A percentile compares a stretch with the other conserved stretches of the same genome.
Conservation (phyloP, 805 yeast species). For the Millerago galiae region DNA sequence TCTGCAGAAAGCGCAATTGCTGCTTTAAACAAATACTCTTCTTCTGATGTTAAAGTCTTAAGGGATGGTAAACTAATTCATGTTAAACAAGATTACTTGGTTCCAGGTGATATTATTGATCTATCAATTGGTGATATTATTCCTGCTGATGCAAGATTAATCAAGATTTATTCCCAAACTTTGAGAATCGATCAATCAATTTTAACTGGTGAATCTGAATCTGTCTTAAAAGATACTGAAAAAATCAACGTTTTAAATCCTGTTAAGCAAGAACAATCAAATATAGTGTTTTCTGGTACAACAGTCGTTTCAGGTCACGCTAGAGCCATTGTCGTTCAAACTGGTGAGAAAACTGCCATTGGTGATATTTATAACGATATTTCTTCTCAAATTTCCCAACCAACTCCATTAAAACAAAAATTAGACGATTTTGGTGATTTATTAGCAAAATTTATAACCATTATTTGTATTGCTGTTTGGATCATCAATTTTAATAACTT, state of each 20-base stretch:
- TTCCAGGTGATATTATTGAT: constrained; percentile 41
- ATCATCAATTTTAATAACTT: constrained; percentile 35
- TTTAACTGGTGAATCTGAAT: constrained; percentile 41
- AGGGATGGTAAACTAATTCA: constrained; percentile 36
- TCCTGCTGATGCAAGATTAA: constrained; percentile 43
- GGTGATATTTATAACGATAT: constrained; percentile 41
- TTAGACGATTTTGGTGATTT: constrained; percentile 33
- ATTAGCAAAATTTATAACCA: constrained; percentile 36
- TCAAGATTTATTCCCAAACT: constrained; percentile 32
- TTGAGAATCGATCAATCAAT: constrained; percentile 40
- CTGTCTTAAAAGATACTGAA: constrained; percentile 30
- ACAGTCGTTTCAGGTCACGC: constrained; percentile 38
- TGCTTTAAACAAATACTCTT: constrained; percentile 39
- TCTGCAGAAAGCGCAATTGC: constrained; percentile 47
- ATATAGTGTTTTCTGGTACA: constrained; percentile 45
- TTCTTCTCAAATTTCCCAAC: constrained; percentile 32
- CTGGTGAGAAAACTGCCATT: constrained; percentile 42
- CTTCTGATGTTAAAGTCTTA: constrained; percentile 40
- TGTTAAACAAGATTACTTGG: constrained; percentile 36
- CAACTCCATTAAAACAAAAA: constrained; percentile 32
- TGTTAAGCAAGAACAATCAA: constrained; percentile 32
- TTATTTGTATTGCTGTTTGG: constrained; percentile 42
- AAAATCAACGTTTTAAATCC: constrained; percentile 25
- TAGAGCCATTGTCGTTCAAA: constrained; percentile 38
- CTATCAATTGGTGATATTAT: constrained; percentile 35